Conservation (phyloP, 331 rosid species). For the Quercus tomentella region DNA sequence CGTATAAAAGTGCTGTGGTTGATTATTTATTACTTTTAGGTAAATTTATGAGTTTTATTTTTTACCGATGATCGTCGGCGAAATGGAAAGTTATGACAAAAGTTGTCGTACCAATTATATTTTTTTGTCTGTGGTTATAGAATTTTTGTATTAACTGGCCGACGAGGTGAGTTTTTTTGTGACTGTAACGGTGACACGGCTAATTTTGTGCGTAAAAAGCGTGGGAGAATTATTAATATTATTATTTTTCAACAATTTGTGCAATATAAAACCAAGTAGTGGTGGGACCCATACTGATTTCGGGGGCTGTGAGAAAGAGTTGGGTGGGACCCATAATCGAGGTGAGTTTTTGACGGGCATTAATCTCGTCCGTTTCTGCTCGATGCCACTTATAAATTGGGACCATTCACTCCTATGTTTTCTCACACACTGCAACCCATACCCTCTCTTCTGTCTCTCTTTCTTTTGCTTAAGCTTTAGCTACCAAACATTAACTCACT, state of each 20-base stretch:
- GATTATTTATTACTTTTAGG: no score
- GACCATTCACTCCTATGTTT: slow-evolving; percentile 18
- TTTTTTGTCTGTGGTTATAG: accelerated
- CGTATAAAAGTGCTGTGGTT: accelerated
- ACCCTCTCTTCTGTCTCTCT: slow-evolving; percentile 3
- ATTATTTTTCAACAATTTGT: background rate
- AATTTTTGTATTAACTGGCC: no score
- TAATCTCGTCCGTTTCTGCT: slow-evolving; percentile 27
- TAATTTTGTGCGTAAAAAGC: no score
- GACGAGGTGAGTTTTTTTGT: no score
- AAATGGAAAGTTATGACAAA: no score
- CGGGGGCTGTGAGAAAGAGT: background rate
- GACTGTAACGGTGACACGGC: no score
- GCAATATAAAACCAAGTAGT: background rate
- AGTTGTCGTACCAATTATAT: accelerated
- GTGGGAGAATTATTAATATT: no score
- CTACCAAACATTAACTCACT: no score
- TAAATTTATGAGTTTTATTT: accelerated
- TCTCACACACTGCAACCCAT: slow-evolving; percentile 35
- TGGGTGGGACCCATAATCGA: slow-evolving; percentile 28
- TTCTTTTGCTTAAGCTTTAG: background rate
- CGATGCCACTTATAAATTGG: slow-evolving; percentile 42
- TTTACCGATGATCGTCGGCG: accelerated
- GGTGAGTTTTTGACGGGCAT: slow-evolving; percentile 13
- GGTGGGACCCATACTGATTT: slow-evolving; percentile 12